These are phyloP conservation scores for Collybia mongolica DNA, from an alignment of 768 basidiomycete genomes.

Conservation along the genomic window DNA sequence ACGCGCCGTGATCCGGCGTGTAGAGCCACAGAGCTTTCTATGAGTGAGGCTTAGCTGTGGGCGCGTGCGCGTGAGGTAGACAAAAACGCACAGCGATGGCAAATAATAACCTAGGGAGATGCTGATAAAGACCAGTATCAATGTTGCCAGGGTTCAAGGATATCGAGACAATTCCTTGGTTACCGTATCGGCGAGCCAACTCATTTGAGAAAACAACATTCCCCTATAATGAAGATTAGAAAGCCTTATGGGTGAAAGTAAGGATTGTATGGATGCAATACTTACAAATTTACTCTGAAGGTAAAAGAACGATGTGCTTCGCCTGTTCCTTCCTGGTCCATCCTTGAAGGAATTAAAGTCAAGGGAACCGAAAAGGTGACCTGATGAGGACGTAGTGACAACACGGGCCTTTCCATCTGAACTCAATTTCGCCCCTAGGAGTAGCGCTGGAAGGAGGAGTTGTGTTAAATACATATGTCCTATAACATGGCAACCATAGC, in stretches of 20 bases:
- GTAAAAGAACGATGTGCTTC: slow-evolving; percentile 17
- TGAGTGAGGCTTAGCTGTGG: neutral
- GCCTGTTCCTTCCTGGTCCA: slow-evolving; percentile 27
- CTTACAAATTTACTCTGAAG: slow-evolving; percentile 33
- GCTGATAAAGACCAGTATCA: slow-evolving; percentile 29
- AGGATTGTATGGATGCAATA: neutral
- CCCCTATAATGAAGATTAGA: slow-evolving; percentile 23
- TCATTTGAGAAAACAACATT: slow-evolving; percentile 39
- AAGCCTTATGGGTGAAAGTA: neutral
- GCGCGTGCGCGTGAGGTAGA: neutral
- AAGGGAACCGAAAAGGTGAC: slow-evolving; percentile 19
- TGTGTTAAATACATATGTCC: slow-evolving; percentile 48
- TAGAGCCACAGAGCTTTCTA: slow-evolving; percentile 14
- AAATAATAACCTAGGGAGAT: slow-evolving; percentile 11
- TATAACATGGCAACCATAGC: slow-evolving; percentile 1
- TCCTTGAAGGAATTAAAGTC: slow-evolving; percentile 46
- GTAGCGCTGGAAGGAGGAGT: slow-evolving; percentile 42
- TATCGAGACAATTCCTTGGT: slow-evolving; percentile 39
- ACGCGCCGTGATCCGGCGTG: slow-evolving; percentile 36
- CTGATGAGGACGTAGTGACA: slow-evolving; percentile 38
- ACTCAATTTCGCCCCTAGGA: slow-evolving; percentile 32
- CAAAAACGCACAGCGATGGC: slow-evolving; percentile 13
- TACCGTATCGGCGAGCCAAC: slow-evolving; percentile 37
- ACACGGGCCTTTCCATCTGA: slow-evolving; percentile 38
- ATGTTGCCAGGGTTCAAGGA: slow-evolving; percentile 46